These are phyloP conservation scores for Pythium utonaiense DNA, from an alignment of 352 stramenopile species.

Conservation along the genomic window DNA sequence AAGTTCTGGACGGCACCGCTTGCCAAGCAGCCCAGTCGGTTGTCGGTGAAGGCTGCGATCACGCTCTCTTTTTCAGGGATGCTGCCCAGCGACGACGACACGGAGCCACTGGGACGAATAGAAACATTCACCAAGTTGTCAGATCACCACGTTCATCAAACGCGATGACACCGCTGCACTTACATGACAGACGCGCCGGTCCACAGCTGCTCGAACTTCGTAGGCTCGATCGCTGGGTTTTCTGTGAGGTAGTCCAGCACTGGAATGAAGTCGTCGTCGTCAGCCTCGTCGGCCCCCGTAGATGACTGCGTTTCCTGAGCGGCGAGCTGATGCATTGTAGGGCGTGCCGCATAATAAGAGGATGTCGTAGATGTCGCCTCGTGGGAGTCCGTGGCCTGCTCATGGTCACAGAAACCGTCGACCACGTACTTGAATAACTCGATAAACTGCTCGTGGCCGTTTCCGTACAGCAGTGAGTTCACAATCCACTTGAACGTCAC, in stretches of 20 bases:
- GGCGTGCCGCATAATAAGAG: constrained; percentile 7
- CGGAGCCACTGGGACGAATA: constrained; percentile 35
- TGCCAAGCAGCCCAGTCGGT: constrained; percentile 74
- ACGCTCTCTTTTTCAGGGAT: constrained; percentile 72
- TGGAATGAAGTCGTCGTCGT: constrained; percentile 51
- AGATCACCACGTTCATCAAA: neutral
- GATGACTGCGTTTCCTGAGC: constrained; percentile 21
- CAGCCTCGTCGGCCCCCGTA: constrained; percentile 21
- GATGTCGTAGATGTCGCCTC: constrained; percentile 7
- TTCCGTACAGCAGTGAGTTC: constrained; percentile 82
- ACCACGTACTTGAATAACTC: constrained; percentile 76
- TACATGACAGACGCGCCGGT: constrained; percentile 68
- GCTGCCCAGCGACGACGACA: constrained; percentile 46
- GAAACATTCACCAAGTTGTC: neutral
- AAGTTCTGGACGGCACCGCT: constrained; percentile 64
- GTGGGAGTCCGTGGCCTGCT: neutral
- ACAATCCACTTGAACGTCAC: constrained; percentile 89
- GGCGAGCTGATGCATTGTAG: constrained; percentile 15
- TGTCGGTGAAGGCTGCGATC: constrained; percentile 66
- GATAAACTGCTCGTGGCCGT: constrained; percentile 79
- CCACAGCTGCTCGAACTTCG: constrained; percentile 82
- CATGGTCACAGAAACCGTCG: constrained; percentile 46
- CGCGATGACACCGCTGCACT: constrained; percentile 16
- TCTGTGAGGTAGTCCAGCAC: constrained; percentile 65
- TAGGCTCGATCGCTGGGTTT: constrained; percentile 58